Evolutionary conservation across 306 rosid species (phyloP).

Genomic region (Pachyrhizus erosus): DNA sequence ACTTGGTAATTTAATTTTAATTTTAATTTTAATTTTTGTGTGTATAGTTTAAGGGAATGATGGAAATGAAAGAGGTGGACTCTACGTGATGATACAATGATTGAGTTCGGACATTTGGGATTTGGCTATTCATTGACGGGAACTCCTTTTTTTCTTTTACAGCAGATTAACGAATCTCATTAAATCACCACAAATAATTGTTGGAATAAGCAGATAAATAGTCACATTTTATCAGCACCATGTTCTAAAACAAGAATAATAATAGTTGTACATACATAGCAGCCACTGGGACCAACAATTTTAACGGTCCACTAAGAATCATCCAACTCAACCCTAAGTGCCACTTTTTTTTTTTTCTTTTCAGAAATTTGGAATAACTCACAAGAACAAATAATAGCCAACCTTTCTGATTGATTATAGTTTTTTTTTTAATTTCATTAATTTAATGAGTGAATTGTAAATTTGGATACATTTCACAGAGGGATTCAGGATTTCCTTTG

Average conservation of each 20-base stretch:
- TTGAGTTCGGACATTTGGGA: conserved; percentile 42
- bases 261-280: neutral
- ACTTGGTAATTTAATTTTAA: no score
- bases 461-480: neutral
- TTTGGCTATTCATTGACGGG: conserved; percentile 22
- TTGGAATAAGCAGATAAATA: neutral
- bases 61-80: neutral
- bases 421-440: neutral
- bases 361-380: neutral
- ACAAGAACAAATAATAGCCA: neutral
- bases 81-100: conserved; percentile 36
- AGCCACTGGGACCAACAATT: neutral
- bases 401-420: neutral
- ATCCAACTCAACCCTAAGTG: neutral
- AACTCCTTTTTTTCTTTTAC: conserved; percentile 30
- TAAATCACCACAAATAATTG: conserved; percentile 10
- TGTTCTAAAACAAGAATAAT: neutral
- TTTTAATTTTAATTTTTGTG: no score
- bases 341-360: neutral
- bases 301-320: neutral
- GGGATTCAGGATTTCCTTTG: neutral
- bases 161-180: conserved; percentile 25
- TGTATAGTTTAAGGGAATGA: conserved; percentile 1
- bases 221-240: neutral
- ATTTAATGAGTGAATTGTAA: neutral